Evolutionary conservation across 768 basidiomycete species (phyloP).

Genomic region (Macrocybe gigantea): DNA sequence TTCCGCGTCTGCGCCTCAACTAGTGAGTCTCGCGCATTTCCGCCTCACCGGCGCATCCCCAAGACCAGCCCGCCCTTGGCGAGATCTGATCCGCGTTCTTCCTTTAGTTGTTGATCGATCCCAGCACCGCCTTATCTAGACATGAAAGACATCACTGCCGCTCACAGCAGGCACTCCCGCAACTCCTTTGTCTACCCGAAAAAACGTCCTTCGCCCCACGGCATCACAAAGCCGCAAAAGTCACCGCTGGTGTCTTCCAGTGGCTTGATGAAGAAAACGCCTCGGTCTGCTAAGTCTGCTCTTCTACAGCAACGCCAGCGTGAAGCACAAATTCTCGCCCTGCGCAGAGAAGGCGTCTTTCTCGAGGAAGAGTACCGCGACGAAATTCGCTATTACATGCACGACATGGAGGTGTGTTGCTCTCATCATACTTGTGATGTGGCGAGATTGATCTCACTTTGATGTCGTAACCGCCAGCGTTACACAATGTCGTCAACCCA

Average conservation of each 20-base stretch:
- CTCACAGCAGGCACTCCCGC: constrained; percentile 56
- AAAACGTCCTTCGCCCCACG: constrained; percentile 82
- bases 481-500: constrained; percentile 87
- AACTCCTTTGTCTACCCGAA: constrained; percentile 68
- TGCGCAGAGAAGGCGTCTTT: constrained; percentile 68
- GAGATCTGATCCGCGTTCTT: constrained; percentile 17
- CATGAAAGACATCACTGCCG: constrained; percentile 74
- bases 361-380: constrained; percentile 95
- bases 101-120: constrained; percentile 37
- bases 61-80: constrained; percentile 14
- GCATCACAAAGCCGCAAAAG: constrained; percentile 64
- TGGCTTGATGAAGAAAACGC: constrained; percentile 51
- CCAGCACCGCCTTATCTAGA: constrained; percentile 20
- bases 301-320: constrained; percentile 62
- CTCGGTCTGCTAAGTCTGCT: constrained; percentile 59
- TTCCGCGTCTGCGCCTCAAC: constrained; percentile 24
- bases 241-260: constrained; percentile 47
- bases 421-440: background rate
- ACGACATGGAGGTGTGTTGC: constrained; percentile 91
- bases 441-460: background rate
- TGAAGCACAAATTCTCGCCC: constrained; percentile 60
- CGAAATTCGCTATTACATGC: constrained; percentile 92
- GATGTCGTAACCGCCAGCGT: constrained; percentile 31
- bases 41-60: constrained; percentile 12
- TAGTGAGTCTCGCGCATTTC: constrained; percentile 23